Base-by-base conservation (phyloP, 345 rosid species). In the Linum usitatissimum region DNA sequence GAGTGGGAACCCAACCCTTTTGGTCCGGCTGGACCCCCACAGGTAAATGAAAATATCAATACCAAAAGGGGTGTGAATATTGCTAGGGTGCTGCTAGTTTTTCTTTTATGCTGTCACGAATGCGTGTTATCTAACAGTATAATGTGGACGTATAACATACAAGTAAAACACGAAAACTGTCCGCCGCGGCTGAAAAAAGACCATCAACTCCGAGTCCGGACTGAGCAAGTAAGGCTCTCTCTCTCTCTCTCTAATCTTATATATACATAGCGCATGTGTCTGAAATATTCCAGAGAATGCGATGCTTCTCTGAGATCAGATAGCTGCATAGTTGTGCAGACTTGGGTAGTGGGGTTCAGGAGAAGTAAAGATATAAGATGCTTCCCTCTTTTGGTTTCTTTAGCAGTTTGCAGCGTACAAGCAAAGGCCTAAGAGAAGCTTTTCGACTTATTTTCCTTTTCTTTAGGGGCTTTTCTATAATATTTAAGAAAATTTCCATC, bases 391-490 rank as follows among this genome's bases (percentile, higher is more conserved):
- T 10, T 45, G 4, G 36, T 45, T 66, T 39, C 57, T 28, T 69
- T 38, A 21, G 28, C 59, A 28, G 30, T 34, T 62, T 18, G 59
- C 59, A 36, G 54, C 18, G 68, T 21, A 40, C 55, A 56, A 31
- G 66, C 39, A 55, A 70, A 55, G 51, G 56, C 53, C 13, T 10
- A 9, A 45, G 15, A 14, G 23, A 51, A 45, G 17, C 51, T 45
- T 45, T 15, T 13, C 17, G 55, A 53, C 55, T 55, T 60, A 60
- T 51, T n/a, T n/a, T 31, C 66, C 31, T 31, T 9, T 61, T 45
- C 62, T n/a, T 53, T 64, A 53, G 10, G 23, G 23, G 30, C 30
- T 6, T 53, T 6, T 15, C 57, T 53, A 57, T 40, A 8, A 31
- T 60, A 45, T 10, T 42, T 45, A 34, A 34, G 6, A 34, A 4